Conservation (phyloP, 257 asterid species). For the Avicennia marina region DNA sequence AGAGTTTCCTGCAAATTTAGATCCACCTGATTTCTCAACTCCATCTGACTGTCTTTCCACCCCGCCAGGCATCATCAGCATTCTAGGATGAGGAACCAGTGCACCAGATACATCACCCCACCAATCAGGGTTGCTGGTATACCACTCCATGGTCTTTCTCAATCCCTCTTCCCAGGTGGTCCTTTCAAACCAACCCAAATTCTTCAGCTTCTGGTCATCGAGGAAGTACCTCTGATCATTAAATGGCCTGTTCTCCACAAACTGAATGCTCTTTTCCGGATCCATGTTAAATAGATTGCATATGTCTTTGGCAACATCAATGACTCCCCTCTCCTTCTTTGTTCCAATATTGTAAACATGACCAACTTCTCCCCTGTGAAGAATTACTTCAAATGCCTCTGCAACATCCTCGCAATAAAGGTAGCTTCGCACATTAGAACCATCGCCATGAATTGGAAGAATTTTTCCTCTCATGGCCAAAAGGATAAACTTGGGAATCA, state of each 20-base stretch:
- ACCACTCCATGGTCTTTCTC: constrained; percentile 64
- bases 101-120: constrained; percentile 87
- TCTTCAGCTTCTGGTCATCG: constrained; percentile 58
- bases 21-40: constrained; percentile 21
- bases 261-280: constrained; percentile 46
- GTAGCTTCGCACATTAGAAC: constrained; percentile 60
- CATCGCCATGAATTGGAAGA: constrained; percentile 73
- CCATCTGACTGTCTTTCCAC: constrained; percentile 25
- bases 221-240: constrained; percentile 73
- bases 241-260: constrained; percentile 72
- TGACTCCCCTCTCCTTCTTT: constrained; percentile 56
- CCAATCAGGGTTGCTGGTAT: constrained; percentile 53
- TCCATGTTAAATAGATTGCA: constrained; percentile 54
- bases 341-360: constrained; percentile 70
- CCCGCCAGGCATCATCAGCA: constrained; percentile 68
- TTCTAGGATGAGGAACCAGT: constrained; percentile 60
- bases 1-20: constrained; percentile 6
- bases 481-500: constrained; percentile 65
- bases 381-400: constrained; percentile 62
- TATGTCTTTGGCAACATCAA: constrained; percentile 54
- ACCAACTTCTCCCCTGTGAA: constrained; percentile 65
- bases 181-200: constrained; percentile 55
- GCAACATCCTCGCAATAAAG: constrained; percentile 77
- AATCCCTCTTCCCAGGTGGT: constrained; percentile 67
- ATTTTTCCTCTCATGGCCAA: constrained; percentile 61